Base-by-base conservation (phyloP, 225 moss, liverwort and hornwort genomes). In the Physcomitrellopsis africana region DNA sequence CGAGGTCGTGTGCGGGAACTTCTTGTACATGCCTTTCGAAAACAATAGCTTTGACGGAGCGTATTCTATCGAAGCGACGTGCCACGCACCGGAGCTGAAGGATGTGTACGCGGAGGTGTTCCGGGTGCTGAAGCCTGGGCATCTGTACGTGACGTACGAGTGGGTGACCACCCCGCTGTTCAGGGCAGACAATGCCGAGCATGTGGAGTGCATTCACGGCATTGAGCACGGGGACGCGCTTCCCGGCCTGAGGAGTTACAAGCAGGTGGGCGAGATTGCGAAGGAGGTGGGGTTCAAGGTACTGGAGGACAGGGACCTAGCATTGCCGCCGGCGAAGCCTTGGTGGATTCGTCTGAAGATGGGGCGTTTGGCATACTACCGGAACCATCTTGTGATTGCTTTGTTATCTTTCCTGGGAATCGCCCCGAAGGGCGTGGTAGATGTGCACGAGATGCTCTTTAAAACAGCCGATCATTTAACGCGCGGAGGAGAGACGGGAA, bases 1-100 rank as follows among this genome's bases (percentile, higher is more conserved):
- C 48, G 87, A 90, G 62, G 90, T 90, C 9, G 90, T 90, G 9
- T 87, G 87, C 20, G 90, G 90, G 23, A 85, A 90, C 75, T 90
- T 90, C 81, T 69, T 90, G 22, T 81, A 83, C 51, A 85, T 90
- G 90, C 90, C 90, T 15, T 90, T 90, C 47, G 72, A 83, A 16
- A 83, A 90, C 46, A 71, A 79, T 51, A 87, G 81, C 62, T 90
- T 90, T 43, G 90, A 90, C 67, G 90, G 84, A 2, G 90, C 77
- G 13, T 90, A 90, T 49, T 90, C 90, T 44, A 90, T 90, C 32
- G 90, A 90, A 53, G 90, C 90, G 4, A 90, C 90, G 11, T 90
- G 90, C 79, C 90, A 90, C 56, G 90, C 90, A 9, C 90, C 90
- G 8, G 72, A 81, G 11, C 76, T 90, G 41, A 85, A 75, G 68